Base-by-base conservation (phyloP, 169 alveolate species). In the Toxoplasma gondii region DNA sequence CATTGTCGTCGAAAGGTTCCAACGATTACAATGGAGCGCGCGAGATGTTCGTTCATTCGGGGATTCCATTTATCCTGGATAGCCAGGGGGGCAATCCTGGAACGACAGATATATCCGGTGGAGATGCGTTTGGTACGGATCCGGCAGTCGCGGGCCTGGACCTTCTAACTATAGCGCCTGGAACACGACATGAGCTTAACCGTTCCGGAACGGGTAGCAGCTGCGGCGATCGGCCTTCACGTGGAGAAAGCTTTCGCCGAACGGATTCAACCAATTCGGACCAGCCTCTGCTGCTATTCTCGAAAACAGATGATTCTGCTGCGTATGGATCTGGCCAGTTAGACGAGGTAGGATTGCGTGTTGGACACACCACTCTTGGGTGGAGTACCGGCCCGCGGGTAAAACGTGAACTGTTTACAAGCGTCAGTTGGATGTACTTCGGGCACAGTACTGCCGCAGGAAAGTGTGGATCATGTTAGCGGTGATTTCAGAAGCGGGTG, bases 1-100 rank as follows among this genome's bases (percentile, higher is more conserved):
- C 86, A 16, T 45, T 78, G 49, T 78, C 86, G 27, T 78, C 86
- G 22, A 78, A 38, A 38, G 86, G 86, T 45, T 78, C 86, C 16
- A 45, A 45, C 45, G 86, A 78, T 45, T 78, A 36, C 45, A 38
- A 38, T 31, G 86, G 86, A n/a, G 1, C 74, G 74, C 74, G 74
- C 74, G 74, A 78, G 45, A 10, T 78, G 49, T 78, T 78, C 45
- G 86, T 78, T 38, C 86, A n/a, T n/a, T 78, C 86, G 49, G 45
- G 49, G 43, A 78, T 38, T 36, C 86, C 86, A 17, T 78, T 78
- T 78, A 41, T 78, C n/a, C 10, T 78, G 12, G 86, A 78, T 17
- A 78, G 86, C 45, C 86, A 78, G 43, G 49, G 39, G 24, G 86
- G 49, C 49, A 38, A 19, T 78, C 22, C 86, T 38, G 49, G 45